These are phyloP conservation scores for Chenopodium quinoa DNA, from an alignment of 148 eudicot species.

Conservation along the genomic window DNA sequence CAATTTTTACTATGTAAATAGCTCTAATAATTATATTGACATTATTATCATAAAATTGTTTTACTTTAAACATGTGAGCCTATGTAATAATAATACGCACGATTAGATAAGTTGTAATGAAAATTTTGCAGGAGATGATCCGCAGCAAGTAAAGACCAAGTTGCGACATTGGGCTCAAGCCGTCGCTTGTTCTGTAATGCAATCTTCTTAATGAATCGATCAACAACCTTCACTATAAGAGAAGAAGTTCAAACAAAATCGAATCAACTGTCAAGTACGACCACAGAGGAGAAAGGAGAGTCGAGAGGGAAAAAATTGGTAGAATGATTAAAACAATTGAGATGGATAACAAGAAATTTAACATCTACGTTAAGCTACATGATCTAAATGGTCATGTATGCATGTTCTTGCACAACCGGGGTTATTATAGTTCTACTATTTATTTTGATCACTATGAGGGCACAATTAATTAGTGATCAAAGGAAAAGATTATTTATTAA, in stretches of 20 bases:
- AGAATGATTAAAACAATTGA: not conserved
- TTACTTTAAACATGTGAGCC: not conserved
- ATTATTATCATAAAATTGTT: not conserved
- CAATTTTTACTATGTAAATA: too few species aligned
- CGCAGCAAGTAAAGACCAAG: constrained; percentile 71
- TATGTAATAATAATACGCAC: not conserved
- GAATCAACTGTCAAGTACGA: not conserved
- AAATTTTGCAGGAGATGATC: constrained; percentile 56
- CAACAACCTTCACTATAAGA: not conserved
- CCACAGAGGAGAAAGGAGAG: not conserved
- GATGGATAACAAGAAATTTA: not conserved
- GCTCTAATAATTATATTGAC: too few species aligned
- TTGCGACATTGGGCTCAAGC: constrained; percentile 89
- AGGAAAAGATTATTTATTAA: not conserved
- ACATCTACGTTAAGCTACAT: not conserved
- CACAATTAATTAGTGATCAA: constrained; percentile 22
- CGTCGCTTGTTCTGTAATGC: constrained; percentile 77
- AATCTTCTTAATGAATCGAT: constrained; percentile 34
- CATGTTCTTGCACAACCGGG: constrained; percentile 5
- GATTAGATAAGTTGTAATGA: not conserved
- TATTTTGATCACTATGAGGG: constrained; percentile 16
- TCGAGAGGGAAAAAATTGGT: not conserved
- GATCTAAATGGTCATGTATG: constrained; percentile 7
- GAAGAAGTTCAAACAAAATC: not conserved
- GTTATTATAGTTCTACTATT: constrained; percentile 3